A percentile compares a stretch with the other conserved stretches of the same genome.
These are phyloP conservation scores for Podospora pseudoanserina DNA, from an alignment of 495 filamentous ascomycete genomes.

Conservation along the genomic window DNA sequence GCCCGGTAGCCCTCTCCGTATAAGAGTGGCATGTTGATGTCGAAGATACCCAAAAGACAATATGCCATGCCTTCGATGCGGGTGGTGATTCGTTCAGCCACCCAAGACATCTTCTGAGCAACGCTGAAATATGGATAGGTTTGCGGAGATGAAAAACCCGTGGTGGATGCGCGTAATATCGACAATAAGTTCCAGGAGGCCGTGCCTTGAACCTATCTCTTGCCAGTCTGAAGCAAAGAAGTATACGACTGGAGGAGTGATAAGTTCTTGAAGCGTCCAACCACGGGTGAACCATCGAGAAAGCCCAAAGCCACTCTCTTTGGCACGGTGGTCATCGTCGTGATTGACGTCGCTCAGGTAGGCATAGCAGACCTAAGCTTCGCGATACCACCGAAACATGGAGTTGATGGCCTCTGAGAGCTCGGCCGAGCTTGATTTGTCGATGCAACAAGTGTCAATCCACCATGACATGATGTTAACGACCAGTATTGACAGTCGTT, in stretches of 20 bases:
- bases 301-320: not conserved
- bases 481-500: not conserved
- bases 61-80: conserved; percentile 33
- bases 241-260: conserved; percentile 30
- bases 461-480: conserved; percentile 9
- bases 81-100: conserved; percentile 25
- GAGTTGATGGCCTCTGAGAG: conserved; percentile 21
- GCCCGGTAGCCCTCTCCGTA: conserved; percentile 32
- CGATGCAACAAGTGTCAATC: conserved; percentile 26
- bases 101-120: conserved; percentile 29
- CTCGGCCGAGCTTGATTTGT: conserved; percentile 14
- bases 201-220: conserved; percentile 20
- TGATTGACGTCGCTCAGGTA: conserved; percentile 16
- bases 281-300: conserved; percentile 27
- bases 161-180: conserved; percentile 26
- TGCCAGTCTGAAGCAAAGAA: conserved; percentile 32
- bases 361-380: conserved; percentile 22
- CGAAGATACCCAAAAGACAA: conserved; percentile 31
- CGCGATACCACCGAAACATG: conserved; percentile 26
- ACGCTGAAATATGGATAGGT: conserved; percentile 11
- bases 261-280: conserved; percentile 34
- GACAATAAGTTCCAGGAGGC: conserved; percentile 3
- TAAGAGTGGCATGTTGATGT: conserved; percentile 28
- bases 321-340: not conserved
- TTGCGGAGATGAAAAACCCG: conserved; percentile 11